These are phyloP conservation scores for Rhodofomes roseus DNA, from an alignment of 1,284 basidiomycete species.

Conservation along the genomic window DNA sequence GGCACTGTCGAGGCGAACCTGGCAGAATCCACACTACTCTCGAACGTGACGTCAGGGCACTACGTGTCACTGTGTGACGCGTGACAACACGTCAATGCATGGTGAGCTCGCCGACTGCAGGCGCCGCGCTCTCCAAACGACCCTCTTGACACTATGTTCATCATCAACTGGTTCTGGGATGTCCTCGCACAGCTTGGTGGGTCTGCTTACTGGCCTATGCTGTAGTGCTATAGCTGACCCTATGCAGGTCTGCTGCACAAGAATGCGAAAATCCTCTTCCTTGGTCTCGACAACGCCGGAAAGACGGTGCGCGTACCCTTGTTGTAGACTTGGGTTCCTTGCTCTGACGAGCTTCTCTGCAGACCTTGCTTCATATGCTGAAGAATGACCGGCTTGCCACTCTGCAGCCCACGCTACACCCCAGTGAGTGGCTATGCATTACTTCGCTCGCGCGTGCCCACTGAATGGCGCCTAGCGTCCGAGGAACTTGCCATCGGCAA, in stretches of 20 bases:
- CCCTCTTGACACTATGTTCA: conserved; percentile 58
- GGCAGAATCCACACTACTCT: not conserved
- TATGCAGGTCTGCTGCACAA: conserved; percentile 88
- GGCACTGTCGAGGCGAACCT: not conserved
- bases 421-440: conserved; percentile 61
- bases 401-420: conserved; percentile 97
- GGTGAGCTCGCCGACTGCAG: not conserved
- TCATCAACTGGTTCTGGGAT: conserved; percentile 95
- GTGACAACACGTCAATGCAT: conserved; percentile 1
- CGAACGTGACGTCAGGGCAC: conserved; percentile 17
- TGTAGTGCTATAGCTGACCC: not conserved
- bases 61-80: conserved; percentile 4
- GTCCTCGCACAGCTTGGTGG: conserved; percentile 86
- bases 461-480: conserved; percentile 60
- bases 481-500: conserved; percentile 99
- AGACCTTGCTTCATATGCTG: conserved; percentile 99
- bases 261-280: conserved; percentile 99
- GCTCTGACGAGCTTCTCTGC: not conserved
- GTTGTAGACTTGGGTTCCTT: not conserved
- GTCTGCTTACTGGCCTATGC: conserved; percentile 20
- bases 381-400: conserved; percentile 99
- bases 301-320: conserved; percentile 77
- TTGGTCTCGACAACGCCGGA: conserved; percentile 98
- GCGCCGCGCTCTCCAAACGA: conserved; percentile 1
- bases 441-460: conserved; percentile 1